Evolutionary conservation across 2,329 filamentous ascomycete genomes (phyloP).

Genomic region (Penicillium aurantiogriseum): DNA sequence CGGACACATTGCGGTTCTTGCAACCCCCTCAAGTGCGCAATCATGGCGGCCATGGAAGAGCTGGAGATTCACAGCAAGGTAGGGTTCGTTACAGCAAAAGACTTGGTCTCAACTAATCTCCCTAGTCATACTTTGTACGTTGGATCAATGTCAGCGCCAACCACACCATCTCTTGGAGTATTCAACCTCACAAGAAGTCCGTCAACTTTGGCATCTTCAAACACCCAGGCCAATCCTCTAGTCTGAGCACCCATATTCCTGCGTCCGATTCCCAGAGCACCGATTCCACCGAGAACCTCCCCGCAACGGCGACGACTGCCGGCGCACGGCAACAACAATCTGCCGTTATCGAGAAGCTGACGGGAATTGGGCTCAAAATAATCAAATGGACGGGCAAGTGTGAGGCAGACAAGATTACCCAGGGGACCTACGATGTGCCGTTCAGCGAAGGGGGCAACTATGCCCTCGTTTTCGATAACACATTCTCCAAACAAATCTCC

Average conservation of each 20-base stretch:
- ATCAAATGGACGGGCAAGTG: constrained; percentile 87
- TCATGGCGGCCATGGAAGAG: constrained; percentile 93
- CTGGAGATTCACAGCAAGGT: constrained; percentile 98
- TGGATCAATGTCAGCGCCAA: constrained; percentile 91
- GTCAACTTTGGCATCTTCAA: constrained; percentile 99
- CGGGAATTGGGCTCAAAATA: constrained; percentile 60
- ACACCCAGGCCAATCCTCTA: constrained; percentile 72
- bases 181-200: constrained; percentile 97
- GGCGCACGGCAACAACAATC: constrained; percentile 65
- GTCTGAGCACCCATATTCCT: constrained; percentile 47
- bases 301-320: constrained; percentile 23
- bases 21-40: constrained; percentile 14
- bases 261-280: constrained; percentile 44
- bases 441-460: constrained; percentile 83
- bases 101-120: not conserved
- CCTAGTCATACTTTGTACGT: constrained; percentile 86
- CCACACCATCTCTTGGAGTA: constrained; percentile 94
- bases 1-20: constrained; percentile 9
- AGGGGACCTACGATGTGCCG: constrained; percentile 80
- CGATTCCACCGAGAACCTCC: constrained; percentile 37
- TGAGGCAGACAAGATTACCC: constrained; percentile 91
- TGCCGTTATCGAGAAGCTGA: constrained; percentile 65
- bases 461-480: constrained; percentile 96
- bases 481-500: constrained; percentile 90
- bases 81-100: constrained; percentile 20